These are phyloP conservation scores for Blastomyces parvus DNA, from an alignment of 2,329 filamentous ascomycete species.

Conservation along the genomic window DNA sequence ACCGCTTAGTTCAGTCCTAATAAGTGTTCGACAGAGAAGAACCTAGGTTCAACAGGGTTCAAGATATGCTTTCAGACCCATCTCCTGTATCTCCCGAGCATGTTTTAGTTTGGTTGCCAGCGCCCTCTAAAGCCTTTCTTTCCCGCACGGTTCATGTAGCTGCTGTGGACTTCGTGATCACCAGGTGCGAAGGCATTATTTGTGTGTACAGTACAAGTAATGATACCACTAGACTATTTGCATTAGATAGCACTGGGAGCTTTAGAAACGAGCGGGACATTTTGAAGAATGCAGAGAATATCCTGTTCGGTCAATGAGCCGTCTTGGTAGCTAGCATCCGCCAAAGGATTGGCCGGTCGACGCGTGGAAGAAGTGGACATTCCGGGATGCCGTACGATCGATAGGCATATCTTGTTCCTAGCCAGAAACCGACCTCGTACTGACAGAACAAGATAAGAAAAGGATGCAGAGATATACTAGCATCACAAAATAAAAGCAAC, in stretches of 20 bases:
- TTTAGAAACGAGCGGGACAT: not conserved
- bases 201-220: not conserved
- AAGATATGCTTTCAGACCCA: not conserved
- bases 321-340: not conserved
- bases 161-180: slow-evolving; percentile 2
- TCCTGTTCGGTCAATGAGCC: not conserved
- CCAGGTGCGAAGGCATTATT: slow-evolving; percentile 3
- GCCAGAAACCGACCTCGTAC: too few relatives aligned
- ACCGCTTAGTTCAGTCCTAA: not conserved
- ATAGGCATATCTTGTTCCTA: not conserved
- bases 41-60: not conserved
- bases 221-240: not conserved
- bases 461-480: too few relatives aligned
- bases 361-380: not conserved
- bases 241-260: not conserved
- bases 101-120: not conserved
- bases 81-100: not conserved
- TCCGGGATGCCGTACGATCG: not conserved
- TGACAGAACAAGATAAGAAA: too few relatives aligned
- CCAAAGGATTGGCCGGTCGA: not conserved
- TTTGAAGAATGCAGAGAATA: not conserved
- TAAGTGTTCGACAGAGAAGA: not conserved
- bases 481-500: too few relatives aligned
- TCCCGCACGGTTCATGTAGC: not conserved
- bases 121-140: not conserved